A percentile compares a stretch with the other conserved stretches of the same genome.
phyloP scores from a whole-genome alignment of 2,329 filamentous ascomycete species.

The Phoma herbarum region DNA sequence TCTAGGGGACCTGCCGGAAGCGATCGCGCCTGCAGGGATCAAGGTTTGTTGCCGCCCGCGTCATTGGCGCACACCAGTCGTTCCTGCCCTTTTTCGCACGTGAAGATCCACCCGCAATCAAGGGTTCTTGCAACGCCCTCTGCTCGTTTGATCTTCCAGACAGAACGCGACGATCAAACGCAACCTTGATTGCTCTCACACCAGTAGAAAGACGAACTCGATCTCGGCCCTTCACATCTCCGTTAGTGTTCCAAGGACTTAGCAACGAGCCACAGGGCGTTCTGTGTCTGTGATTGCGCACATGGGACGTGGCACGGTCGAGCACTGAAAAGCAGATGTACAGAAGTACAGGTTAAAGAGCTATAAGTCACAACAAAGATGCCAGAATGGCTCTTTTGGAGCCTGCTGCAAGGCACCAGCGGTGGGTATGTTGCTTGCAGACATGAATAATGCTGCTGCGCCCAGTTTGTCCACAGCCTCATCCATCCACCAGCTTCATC shows the following conservation, averaged over 20 bases:
- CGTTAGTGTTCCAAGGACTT: background rate
- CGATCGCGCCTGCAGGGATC: slow-evolving; percentile 16
- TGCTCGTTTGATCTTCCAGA: slow-evolving; percentile 1
- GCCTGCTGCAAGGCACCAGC: background rate
- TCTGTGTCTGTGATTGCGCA: background rate
- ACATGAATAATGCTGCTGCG: background rate
- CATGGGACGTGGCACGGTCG: background rate
- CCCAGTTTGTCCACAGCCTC: background rate
- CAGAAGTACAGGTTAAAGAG: background rate
- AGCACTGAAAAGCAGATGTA: background rate
- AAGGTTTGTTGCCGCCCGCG: slow-evolving; percentile 6
- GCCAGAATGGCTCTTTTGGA: background rate
- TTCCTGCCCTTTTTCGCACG: slow-evolving; percentile 12
- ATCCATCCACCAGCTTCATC: background rate
- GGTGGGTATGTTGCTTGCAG: background rate
- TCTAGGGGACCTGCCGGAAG: slow-evolving; percentile 21
- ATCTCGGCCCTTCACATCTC: background rate
- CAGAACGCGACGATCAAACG: slow-evolving; percentile 8
- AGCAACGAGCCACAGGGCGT: background rate
- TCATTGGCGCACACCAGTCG: slow-evolving; percentile 18
- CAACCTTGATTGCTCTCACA: background rate
- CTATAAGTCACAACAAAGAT: background rate
- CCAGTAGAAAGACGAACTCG: background rate
- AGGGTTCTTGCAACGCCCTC: background rate
- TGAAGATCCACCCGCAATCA: slow-evolving; percentile 9